Evolutionary conservation across 805 yeast genomes (phyloP), one percentile per base, ranked within the genome.

Genomic region (Sugiyamaella chiloensis): DNA sequence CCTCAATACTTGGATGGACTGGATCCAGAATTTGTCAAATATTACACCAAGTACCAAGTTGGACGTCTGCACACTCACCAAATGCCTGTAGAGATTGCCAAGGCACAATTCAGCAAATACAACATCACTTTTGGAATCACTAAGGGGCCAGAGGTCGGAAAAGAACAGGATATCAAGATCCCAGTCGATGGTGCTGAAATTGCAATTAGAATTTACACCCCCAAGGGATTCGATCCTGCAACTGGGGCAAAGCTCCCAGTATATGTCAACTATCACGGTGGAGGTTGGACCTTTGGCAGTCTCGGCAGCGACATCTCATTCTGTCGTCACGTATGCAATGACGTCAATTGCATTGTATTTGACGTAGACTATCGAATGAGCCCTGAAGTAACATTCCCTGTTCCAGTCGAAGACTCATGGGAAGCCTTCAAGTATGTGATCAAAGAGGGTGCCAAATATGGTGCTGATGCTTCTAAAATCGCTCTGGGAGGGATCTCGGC

Each of bases 401-500:
- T 76, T 8, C 65, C 72, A 37, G 68, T 68, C 27, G 71, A 74
- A 20, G 64, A 65, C 17, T 23, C 42, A 12, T 71, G 62, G 50
- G 67, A 64, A 45, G 55, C 75, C 11, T 35, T 46, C 37, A 29
- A 20, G 40, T 37, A 41, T 45, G 44, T 19, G 3, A 19, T 23
- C 17, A 34, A 42, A 37, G 46, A 52, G 24, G 42, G 53, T 44
- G 27, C 36, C 46, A 44, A 48, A 11, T 34, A 31, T 35, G 42
- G 47, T 24, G 40, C 52, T 17, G 46, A 53, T 16, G 31, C 31
- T 12, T 31, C 58, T n/a, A 69, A 64, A 42, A 59, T 74, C 2
- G 66, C 67, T 12, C 58, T 70, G 8, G 75, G 70, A 8, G 78
- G 79, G 1, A 69, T 73, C 8, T 74, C 78, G 4, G 78, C 78